Evolutionary conservation across 257 asterid species (phyloP), one percentile per base, ranked within the genome.

Genomic region (Przewalskia tangutica): DNA sequence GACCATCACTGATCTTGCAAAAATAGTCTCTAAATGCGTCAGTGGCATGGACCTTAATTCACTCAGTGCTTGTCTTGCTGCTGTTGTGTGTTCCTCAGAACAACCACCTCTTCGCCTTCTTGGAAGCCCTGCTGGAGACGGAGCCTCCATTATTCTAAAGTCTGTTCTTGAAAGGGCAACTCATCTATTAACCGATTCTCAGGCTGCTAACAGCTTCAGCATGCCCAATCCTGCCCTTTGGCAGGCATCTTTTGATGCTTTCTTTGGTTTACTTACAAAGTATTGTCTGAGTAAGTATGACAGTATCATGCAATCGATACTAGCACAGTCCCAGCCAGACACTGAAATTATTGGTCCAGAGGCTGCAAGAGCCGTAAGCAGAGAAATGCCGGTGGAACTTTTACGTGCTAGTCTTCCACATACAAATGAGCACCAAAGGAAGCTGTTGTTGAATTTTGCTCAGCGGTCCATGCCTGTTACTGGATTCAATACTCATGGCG

Each of bases 171-270:
- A 89, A 42, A 82, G 88, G 86, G 91, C 89, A 46, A 85, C 90
- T 77, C 84, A 84, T 62, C 81, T 87, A n/a, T 82, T 89, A 59
- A 82, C 85, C 50, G 85, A 88, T 83, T 86, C 89, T 53, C 86
- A 76, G 53, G 85, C 84, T 64, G 66, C 87, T 65, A 83, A 84
- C 77, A 84, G 36, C 84, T 89, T 86, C 82, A 85, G 84, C 67
- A 40, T 85, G 84, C 83, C 91, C 13, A 87, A 85, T 80, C 88
- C 83, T 38, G 86, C 84, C 71, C 86, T 89, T 81, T 89, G 91
- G 91, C 90, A 87, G 63, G 91, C 91, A 68, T 89, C 90, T 20
- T 89, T 89, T 71, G 90, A 89, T 79, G 90, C 87, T 10, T 87
- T 87, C 82, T 89, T 89, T 27, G 85, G 82, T 48, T 86, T 87